phyloP scores from a whole-genome alignment of 169 alveolate species.

The Eimeria tenella region DNA sequence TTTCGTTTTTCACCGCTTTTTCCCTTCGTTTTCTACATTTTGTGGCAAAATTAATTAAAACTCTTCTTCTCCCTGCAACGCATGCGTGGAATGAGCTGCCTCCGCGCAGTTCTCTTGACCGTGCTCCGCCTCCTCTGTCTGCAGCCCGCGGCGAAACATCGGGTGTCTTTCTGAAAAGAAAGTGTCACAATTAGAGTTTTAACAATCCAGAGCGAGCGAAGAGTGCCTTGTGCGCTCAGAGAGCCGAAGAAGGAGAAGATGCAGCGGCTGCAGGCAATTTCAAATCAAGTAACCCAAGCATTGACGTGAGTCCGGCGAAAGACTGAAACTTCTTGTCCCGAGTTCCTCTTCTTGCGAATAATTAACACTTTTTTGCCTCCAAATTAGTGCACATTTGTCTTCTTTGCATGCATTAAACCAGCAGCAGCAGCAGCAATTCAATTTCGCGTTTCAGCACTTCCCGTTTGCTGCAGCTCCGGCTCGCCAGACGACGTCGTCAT shows the following conservation, averaged over 20 bases:
- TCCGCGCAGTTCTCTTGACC: not conserved
- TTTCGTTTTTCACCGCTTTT: not conserved
- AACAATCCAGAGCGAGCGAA: not conserved
- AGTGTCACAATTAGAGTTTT: no score
- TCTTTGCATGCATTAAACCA: no score
- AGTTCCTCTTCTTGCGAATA: not conserved
- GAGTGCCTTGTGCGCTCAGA: not conserved
- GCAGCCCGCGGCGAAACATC: not conserved
- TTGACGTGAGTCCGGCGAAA: not conserved
- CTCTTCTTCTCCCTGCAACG: not conserved
- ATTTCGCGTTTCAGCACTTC: not conserved
- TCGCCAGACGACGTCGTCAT: constrained; percentile 91
- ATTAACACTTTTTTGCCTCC: no score
- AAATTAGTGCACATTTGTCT: no score
- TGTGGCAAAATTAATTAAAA: not conserved
- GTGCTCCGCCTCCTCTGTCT: not conserved
- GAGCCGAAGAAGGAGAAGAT: not conserved
- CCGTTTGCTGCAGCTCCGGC: not conserved
- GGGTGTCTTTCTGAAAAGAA: no score
- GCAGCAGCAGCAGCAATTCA: not conserved
- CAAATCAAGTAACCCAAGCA: constrained; percentile 16
- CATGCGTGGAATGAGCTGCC: not conserved
- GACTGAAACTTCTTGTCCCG: not conserved
- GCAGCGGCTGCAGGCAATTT: constrained; percentile 52
- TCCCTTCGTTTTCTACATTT: not conserved